Conservation (phyloP, 192 early-diverging fungal genomes). For the Backusella westeae region DNA sequence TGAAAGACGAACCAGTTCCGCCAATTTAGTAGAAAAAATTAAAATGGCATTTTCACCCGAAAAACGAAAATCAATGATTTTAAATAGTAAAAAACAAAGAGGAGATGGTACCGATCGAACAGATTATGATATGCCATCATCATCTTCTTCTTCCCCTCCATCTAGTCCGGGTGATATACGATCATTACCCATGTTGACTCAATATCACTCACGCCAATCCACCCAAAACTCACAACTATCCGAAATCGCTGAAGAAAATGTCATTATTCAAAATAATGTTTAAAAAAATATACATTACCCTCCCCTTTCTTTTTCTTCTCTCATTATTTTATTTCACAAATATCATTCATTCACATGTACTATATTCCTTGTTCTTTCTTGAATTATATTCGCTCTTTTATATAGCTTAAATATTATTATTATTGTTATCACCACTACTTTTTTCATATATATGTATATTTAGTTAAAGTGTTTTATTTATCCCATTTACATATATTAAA, state of each 20-base stretch:
- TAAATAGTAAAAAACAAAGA: background rate
- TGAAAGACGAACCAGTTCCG: constrained; percentile 2
- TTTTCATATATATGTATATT: background rate
- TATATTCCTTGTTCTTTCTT: background rate
- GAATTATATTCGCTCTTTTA: background rate
- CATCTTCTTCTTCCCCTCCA: background rate
- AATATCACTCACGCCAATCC: constrained; percentile 20
- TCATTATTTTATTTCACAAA: background rate
- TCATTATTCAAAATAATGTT: background rate
- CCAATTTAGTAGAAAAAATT: constrained; percentile 21
- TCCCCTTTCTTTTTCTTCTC: background rate
- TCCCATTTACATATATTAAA: background rate
- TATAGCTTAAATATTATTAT: background rate
- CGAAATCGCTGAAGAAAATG: constrained; percentile 22
- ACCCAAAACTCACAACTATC: constrained; percentile 14
- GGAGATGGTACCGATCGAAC: background rate
- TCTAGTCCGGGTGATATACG: background rate
- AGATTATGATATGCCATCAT: background rate
- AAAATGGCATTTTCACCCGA: constrained; percentile 26
- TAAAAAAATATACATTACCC: background rate
- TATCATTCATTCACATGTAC: background rate
- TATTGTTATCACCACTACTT: background rate
- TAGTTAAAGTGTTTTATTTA: background rate
- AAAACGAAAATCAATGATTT: constrained; percentile 18
- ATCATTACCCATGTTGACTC: background rate